Base-by-base conservation (phyloP, 1,284 basidiomycete species). In the Takashimella tepidaria region DNA sequence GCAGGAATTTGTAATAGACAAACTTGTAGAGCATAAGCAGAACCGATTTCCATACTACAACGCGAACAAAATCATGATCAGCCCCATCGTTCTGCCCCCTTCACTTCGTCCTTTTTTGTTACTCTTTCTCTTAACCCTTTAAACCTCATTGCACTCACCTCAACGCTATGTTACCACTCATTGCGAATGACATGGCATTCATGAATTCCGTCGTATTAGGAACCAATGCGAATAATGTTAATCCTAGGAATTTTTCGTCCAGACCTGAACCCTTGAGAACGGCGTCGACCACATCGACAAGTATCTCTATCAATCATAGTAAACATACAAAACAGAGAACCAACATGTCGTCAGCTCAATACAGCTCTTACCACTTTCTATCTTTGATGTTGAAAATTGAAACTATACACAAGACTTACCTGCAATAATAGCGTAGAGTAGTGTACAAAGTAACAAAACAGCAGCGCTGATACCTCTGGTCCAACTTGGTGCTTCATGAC, bases 191-290 rank as follows among this genome's bases (percentile, higher is more conserved):
- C 68, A 98, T 96, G 52, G 96, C 96, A 72, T 98, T 98, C 95
- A 98, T 98, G 73, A 99, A 98, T 77, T 99, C 96, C 20, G 96
- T 98, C 16, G 93, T 97, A 74, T 98, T 98, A 10, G 96, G 96
- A 0, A 98, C 93, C 27, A 99, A 82, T 2, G 96, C 95, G 67
- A 99, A 98, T 8, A 99, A 81, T 0, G 93, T 98, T 54, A 98
- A 82, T 45, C 96, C 96, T 26, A 99, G 81, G 79, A 98, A 95
- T 73, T 99, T 99, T 72, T 98, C 95, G 59, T 96, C 90, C 40
- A 98, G 89, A 0, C 91, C 90, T 0, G 90, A 92, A n/a, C 86
- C 92, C 59, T 91, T 79, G 21, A 99, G 79, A 2, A 98, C 86
- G 24, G 93, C 90, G 67, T 99, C 96, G 10, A 99, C 95, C 5